These are phyloP conservation scores for Mercurialis annua DNA, from an alignment of 345 rosid genomes.

Conservation along the genomic window DNA sequence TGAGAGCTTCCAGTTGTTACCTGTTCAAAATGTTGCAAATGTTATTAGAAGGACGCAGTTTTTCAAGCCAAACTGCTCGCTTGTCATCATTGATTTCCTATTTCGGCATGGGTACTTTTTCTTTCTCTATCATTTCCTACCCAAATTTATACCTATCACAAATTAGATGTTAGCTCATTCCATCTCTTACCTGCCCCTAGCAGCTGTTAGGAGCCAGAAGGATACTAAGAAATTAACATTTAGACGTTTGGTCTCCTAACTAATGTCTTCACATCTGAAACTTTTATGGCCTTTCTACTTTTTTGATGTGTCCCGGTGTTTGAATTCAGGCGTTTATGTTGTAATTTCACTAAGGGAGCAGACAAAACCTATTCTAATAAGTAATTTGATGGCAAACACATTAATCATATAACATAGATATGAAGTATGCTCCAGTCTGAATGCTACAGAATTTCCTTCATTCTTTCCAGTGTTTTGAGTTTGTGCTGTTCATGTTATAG, in stretches of 20 bases:
- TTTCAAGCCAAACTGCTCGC: slow-evolving; percentile 82
- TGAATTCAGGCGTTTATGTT: background rate
- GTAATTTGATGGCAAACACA: background rate
- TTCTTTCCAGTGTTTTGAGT: too few species aligned
- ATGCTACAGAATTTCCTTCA: background rate
- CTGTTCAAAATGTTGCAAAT: slow-evolving; percentile 59
- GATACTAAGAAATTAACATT: background rate
- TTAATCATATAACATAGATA: background rate
- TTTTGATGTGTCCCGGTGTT: background rate
- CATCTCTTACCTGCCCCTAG: background rate
- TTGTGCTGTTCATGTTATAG: background rate
- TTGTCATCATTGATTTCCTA: slow-evolving; percentile 79
- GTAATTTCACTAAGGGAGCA: background rate
- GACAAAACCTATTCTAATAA: background rate
- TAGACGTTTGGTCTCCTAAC: background rate
- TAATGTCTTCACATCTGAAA: background rate
- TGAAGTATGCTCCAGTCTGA: background rate
- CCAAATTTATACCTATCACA: too few species aligned
- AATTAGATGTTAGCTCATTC: background rate
- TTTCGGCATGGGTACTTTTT: slow-evolving; percentile 81
- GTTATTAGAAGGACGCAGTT: slow-evolving; percentile 56
- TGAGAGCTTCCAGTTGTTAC: slow-evolving; percentile 77
- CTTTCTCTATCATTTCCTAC: too few species aligned
- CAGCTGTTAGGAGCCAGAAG: background rate
- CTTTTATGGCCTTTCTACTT: background rate